Base-by-base conservation (phyloP, 345 rosid genomes). In the Ailanthus altissimus region DNA sequence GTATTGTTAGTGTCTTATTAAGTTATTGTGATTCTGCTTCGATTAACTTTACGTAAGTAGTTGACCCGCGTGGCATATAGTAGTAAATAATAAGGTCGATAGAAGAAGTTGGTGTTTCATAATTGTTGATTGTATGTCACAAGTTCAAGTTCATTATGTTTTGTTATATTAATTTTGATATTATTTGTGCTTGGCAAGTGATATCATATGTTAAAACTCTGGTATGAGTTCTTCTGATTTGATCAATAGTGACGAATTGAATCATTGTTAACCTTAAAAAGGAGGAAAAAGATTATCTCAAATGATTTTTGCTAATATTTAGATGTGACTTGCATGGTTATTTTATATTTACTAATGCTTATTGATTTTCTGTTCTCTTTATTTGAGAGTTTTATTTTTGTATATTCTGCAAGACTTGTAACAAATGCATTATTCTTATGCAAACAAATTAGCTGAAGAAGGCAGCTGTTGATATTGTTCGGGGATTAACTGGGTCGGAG, bases 401-500 rank as follows among this genome's bases (percentile, higher is more conserved):
- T 47, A 15, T 54, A 54, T 11, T 46, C n/a, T n/a, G n/a, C n/a
- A n/a, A n/a, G n/a, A n/a, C n/a, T 40, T 42, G 14, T 60, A 28
- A 47, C 11, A 23, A 28, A 45, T 46, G 47, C 14, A 9, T 51
- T 67, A 13, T 49, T 23, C n/a, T 58, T 54, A 15, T 69, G 58
- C 28, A 10, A 46, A 47, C 40, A 47, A 45, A 42, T 50, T 67
- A 93, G 99, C 90, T 93, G 85, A 90, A 86, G 89, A 91, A 95
- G 85, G 97, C 92, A 13, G 96, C 98, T 8, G 92, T 91, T 59
- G 93, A 88, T 76, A 89, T 93, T 58, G 97, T 90, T 75, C 84
- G 91, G 63, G 97, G 91, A 53, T 85, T 93, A 83, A 92, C 97
- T 25, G 98, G 99, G 9, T 93, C 94, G 0, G 92, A 95, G 38